Evolutionary conservation across 2,329 filamentous ascomycete species (phyloP).

Genomic region (Aspergillus transmontanensis): DNA sequence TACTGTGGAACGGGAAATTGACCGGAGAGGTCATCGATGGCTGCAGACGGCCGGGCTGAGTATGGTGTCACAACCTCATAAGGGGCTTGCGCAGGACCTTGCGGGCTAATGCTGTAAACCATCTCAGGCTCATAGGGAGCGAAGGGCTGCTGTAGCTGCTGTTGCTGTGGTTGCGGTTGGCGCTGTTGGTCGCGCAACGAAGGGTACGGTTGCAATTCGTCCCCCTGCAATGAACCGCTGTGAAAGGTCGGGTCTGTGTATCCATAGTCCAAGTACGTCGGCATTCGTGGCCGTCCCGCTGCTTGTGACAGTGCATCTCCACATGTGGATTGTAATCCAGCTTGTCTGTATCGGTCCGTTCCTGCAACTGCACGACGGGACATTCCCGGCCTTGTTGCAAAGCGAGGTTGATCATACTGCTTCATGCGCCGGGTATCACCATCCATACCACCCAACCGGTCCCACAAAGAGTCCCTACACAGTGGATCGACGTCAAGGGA

Average conservation of each 20-base stretch:
- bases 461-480: constrained; percentile 56
- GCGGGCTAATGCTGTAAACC: constrained; percentile 77
- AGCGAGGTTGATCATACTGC: constrained; percentile 72
- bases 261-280: constrained; percentile 53
- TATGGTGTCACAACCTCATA: constrained; percentile 80
- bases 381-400: constrained; percentile 51
- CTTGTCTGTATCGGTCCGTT: constrained; percentile 46
- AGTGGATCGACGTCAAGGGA: constrained; percentile 57
- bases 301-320: constrained; percentile 41
- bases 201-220: constrained; percentile 65
- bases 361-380: constrained; percentile 53
- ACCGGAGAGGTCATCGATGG: constrained; percentile 73
- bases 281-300: constrained; percentile 37
- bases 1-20: constrained; percentile 74
- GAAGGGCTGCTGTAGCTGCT: constrained; percentile 57
- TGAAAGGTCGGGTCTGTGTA: constrained; percentile 57
- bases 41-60: constrained; percentile 72
- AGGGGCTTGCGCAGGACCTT: constrained; percentile 60
- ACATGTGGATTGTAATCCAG: constrained; percentile 33
- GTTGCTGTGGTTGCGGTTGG: constrained; percentile 55
- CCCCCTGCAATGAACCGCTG: constrained; percentile 48
- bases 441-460: constrained; percentile 71
- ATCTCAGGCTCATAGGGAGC: constrained; percentile 64
- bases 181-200: constrained; percentile 60
- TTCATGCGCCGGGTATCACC: constrained; percentile 72